phyloP scores from a whole-genome alignment of 177 flowering plant genomes.

The Vitis hybrid region DNA sequence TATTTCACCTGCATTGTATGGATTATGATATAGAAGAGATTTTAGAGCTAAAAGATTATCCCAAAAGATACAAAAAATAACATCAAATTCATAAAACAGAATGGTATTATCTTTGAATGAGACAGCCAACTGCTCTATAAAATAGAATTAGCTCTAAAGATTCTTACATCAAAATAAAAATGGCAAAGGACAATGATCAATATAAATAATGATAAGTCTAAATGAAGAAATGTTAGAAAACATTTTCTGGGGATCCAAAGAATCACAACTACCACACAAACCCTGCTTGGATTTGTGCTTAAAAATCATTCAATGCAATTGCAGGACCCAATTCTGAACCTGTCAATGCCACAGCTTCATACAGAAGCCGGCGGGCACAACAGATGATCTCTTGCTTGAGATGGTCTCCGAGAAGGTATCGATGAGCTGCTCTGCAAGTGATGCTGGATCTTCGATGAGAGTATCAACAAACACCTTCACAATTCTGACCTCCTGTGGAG shows the following conservation, averaged over 20 bases:
- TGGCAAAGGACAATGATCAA: constrained; percentile 15
- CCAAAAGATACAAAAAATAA: too few species aligned
- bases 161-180: constrained; percentile 21
- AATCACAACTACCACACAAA: constrained; percentile 29
- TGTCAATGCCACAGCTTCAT: constrained; percentile 92
- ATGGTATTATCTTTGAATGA: too few species aligned
- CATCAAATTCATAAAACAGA: too few species aligned
- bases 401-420: constrained; percentile 79
- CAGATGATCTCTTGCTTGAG: constrained; percentile 52
- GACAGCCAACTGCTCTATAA: too few species aligned
- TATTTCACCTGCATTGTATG: too few species aligned
- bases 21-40: too few species aligned
- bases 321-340: neutral
- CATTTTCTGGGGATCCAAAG: constrained; percentile 20
- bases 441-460: constrained; percentile 72
- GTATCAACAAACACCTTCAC: constrained; percentile 84
- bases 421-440: constrained; percentile 83
- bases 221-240: constrained; percentile 10
- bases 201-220: constrained; percentile 6
- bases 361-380: constrained; percentile 76
- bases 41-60: too few species aligned
- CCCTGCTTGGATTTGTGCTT: constrained; percentile 16
- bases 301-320: constrained; percentile 12
- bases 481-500: constrained; percentile 67
- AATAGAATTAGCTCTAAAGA: neutral